Evolutionary conservation across 2,329 filamentous ascomycete genomes (phyloP).

Genomic region (Pseudogymnoascus sp.): DNA sequence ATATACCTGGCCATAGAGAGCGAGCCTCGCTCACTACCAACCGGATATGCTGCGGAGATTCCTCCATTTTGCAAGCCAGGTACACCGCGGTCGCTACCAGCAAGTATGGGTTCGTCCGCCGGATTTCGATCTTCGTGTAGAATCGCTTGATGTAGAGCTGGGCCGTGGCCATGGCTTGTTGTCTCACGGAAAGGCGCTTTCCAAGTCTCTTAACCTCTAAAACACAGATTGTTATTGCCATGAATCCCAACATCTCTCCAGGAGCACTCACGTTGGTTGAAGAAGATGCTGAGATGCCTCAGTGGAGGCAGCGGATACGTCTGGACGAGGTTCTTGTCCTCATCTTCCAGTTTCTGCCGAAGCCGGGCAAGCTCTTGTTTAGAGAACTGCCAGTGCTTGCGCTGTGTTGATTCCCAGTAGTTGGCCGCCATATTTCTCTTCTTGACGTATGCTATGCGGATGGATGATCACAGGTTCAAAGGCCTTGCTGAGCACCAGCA

Average conservation of each 20-base stretch:
- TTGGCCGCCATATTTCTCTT: slow-evolving; percentile 70
- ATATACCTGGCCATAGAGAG: slow-evolving; percentile 68
- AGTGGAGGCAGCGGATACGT: slow-evolving; percentile 77
- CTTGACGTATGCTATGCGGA: background rate
- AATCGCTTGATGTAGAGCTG: slow-evolving; percentile 94
- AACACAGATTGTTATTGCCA: slow-evolving; percentile 16
- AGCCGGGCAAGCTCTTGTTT: slow-evolving; percentile 71
- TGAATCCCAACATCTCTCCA: background rate
- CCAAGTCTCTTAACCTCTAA: slow-evolving; percentile 75
- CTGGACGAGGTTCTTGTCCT: slow-evolving; percentile 66
- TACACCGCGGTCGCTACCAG: slow-evolving; percentile 92
- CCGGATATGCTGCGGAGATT: slow-evolving; percentile 92
- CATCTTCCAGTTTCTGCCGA: slow-evolving; percentile 70
- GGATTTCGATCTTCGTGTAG: slow-evolving; percentile 84
- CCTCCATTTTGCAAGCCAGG: slow-evolving; percentile 95
- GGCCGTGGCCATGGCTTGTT: slow-evolving; percentile 89
- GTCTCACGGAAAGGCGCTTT: slow-evolving; percentile 71
- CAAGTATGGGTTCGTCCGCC: slow-evolving; percentile 87
- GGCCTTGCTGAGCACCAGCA: background rate
- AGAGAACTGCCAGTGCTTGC: slow-evolving; percentile 83
- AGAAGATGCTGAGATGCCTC: slow-evolving; percentile 81
- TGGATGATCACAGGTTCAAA: background rate
- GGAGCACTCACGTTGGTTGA: slow-evolving; percentile 68
- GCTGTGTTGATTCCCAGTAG: slow-evolving; percentile 94
- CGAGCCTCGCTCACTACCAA: slow-evolving; percentile 82